phyloP scores from a whole-genome alignment of 345 rosid genomes.

The Cardamine occulta region DNA sequence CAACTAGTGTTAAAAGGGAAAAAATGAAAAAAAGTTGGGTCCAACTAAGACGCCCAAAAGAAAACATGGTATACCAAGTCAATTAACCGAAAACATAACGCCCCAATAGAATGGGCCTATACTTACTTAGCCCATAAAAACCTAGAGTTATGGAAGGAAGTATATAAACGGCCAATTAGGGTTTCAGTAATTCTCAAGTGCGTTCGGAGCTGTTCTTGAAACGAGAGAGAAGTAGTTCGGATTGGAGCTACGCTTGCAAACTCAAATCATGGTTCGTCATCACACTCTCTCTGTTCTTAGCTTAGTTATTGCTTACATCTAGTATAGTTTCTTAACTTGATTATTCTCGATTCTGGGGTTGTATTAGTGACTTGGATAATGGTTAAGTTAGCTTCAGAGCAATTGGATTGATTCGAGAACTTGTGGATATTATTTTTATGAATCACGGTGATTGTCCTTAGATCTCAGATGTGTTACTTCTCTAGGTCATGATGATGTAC shows the following conservation, averaged over 20 bases:
- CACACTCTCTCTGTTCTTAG: background rate
- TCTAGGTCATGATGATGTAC: background rate
- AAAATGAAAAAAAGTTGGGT: background rate
- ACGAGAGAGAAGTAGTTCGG: background rate
- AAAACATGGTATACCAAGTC: background rate
- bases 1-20: no score
- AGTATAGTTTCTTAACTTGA: background rate
- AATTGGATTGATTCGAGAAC: background rate
- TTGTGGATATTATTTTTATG: background rate
- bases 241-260: constrained; percentile 17
- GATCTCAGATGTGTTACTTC: constrained; percentile 29
- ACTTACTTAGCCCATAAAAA: constrained; percentile 11
- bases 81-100: background rate
- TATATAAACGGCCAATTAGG: constrained; percentile 37
- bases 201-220: background rate
- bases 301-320: constrained; percentile 8
- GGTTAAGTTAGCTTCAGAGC: background rate
- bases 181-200: constrained; percentile 24
- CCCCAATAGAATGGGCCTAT: constrained; percentile 24
- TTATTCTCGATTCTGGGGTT: constrained; percentile 10
- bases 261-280: constrained; percentile 35
- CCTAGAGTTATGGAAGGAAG: constrained; percentile 1
- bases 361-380: background rate
- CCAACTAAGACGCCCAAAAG: background rate
- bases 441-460: background rate